A percentile compares a stretch with the other conserved stretches of the same genome.
These are phyloP conservation scores for Crithidia bombi DNA, from an alignment of 208 protist species.

Conservation along the genomic window DNA sequence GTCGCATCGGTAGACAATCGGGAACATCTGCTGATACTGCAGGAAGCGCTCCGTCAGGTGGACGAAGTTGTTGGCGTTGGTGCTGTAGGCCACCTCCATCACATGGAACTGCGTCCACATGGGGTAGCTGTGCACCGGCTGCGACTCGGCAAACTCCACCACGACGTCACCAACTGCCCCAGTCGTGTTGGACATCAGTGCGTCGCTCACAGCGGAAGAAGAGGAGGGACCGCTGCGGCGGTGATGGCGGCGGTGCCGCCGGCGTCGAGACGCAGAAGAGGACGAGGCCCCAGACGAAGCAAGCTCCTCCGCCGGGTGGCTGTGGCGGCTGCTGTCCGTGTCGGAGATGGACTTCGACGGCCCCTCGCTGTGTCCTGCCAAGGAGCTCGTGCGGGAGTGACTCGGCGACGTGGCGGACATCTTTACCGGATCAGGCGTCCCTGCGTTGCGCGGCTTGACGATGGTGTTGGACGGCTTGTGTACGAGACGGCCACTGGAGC, in stretches of 20 bases:
- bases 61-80: conserved; percentile 56
- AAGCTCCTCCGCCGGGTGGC: not conserved
- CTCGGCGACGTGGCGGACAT: not conserved
- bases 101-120: conserved; percentile 76
- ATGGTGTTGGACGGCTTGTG: conserved; percentile 8
- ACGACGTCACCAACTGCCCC: not conserved
- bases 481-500: conserved; percentile 35
- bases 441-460: conserved; percentile 24
- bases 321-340: not conserved
- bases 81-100: conserved; percentile 68
- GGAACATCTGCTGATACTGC: conserved; percentile 62
- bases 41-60: conserved; percentile 63
- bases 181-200: not conserved
- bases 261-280: conserved; percentile 21
- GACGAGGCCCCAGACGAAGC: conserved; percentile 20
- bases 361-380: conserved; percentile 16
- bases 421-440: conserved; percentile 16
- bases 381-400: conserved; percentile 12
- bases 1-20: conserved; percentile 60
- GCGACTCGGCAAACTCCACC: conserved; percentile 5
- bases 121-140: conserved; percentile 37
- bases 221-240: conserved; percentile 20
- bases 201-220: conserved; percentile 6
- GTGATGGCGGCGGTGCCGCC: conserved; percentile 24
- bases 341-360: conserved; percentile 18